Conservation (phyloP, 31 red algal species). For the Odonthalia washingtoniensis region DNA sequence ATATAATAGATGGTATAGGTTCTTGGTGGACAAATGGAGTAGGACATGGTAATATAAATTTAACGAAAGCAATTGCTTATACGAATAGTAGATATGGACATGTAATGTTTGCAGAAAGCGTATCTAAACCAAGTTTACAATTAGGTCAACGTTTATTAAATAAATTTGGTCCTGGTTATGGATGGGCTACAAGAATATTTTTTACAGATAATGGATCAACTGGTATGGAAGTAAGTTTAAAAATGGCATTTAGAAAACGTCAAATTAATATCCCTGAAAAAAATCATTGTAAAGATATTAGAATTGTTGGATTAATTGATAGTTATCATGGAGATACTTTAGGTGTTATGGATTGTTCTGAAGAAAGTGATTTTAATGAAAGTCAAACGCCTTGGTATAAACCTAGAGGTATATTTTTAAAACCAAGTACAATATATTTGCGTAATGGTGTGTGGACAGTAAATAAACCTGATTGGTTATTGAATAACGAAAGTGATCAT, state of each 20-base stretch:
- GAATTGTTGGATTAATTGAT: constrained; percentile 74
- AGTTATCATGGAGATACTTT: constrained; percentile 99
- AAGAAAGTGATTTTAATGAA: constrained; percentile 83
- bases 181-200: constrained; percentile 92
- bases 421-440: constrained; percentile 60
- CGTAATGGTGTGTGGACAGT: constrained; percentile 79
- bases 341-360: constrained; percentile 96
- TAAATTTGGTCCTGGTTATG: constrained; percentile 59
- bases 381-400: constrained; percentile 95
- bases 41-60: constrained; percentile 79
- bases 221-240: constrained; percentile 96
- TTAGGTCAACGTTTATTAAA: constrained; percentile 72
- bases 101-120: constrained; percentile 91
- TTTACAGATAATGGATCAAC: constrained; percentile 97
- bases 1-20: constrained; percentile 72
- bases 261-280: constrained; percentile 36
- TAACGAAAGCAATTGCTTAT: constrained; percentile 58
- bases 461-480: constrained; percentile 46
- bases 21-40: constrained; percentile 98
- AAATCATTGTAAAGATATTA: constrained; percentile 25
- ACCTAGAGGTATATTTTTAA: constrained; percentile 78
- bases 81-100: constrained; percentile 93
- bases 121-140: constrained; percentile 70
- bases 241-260: constrained; percentile 95
- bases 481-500: constrained; percentile 24